These are phyloP conservation scores for Podila clonocystis DNA, from an alignment of 192 early-diverging fungal genomes.

Conservation along the genomic window DNA sequence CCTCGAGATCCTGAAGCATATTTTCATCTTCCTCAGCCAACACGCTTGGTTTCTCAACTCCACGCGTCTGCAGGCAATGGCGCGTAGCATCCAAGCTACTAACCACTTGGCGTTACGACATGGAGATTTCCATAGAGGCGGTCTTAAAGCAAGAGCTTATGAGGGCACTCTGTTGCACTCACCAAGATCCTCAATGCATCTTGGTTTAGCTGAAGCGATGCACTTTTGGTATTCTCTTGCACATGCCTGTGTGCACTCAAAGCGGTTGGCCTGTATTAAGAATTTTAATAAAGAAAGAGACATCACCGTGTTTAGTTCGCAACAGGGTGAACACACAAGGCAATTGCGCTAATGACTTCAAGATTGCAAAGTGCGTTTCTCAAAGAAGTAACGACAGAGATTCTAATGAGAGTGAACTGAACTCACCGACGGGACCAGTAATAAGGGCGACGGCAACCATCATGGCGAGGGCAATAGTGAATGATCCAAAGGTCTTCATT, in stretches of 20 bases:
- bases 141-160: no score
- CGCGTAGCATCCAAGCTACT: no score
- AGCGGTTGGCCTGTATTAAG: background rate
- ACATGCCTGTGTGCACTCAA: background rate
- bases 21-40: no score
- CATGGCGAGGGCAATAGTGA: slow-evolving; percentile 7
- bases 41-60: no score
- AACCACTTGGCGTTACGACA: no score
- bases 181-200: background rate
- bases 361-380: slow-evolving; percentile 5
- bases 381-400: slow-evolving; percentile 5
- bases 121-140: no score
- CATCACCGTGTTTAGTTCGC: slow-evolving; percentile 3
- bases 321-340: slow-evolving; percentile 4
- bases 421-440: background rate
- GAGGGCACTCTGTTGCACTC: background rate
- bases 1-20: no score
- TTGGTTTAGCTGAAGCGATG: background rate
- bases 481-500: slow-evolving; percentile 1
- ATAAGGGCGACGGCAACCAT: slow-evolving; percentile 8
- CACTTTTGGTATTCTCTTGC: background rate
- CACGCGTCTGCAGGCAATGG: no score
- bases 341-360: background rate
- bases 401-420: background rate
- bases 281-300: slow-evolving; percentile 6